Conservation (phyloP, 805 yeast genomes). For the Lipomyces yamadae region DNA sequence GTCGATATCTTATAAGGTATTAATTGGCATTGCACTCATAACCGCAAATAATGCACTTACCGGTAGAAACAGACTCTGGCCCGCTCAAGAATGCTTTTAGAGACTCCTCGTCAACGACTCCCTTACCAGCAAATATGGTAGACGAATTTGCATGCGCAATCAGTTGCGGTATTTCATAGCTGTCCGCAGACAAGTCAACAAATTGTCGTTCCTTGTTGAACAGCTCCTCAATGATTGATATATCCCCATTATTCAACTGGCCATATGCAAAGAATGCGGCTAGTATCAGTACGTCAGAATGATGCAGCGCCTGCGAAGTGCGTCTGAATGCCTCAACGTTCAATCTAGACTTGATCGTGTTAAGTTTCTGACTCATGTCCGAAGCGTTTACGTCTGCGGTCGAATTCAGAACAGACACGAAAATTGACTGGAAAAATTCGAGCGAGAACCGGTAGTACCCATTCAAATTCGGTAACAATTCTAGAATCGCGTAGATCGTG, state of each 20-base stretch:
- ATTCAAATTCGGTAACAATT: slow-evolving; percentile 51
- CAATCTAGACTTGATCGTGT: slow-evolving; percentile 47
- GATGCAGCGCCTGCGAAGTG: slow-evolving; percentile 54
- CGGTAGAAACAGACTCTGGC: not conserved
- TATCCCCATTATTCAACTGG: slow-evolving; percentile 15
- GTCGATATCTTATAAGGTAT: slow-evolving; percentile 19
- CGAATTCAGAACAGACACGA: slow-evolving; percentile 44
- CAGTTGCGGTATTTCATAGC: slow-evolving; percentile 24
- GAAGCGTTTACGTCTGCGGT: slow-evolving; percentile 28
- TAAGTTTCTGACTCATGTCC: slow-evolving; percentile 38
- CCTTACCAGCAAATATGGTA: slow-evolving; percentile 16
- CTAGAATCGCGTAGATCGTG: slow-evolving; percentile 54
- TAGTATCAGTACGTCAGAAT: slow-evolving; percentile 53
- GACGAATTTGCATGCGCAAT: slow-evolving; percentile 17
- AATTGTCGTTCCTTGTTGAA: slow-evolving; percentile 24
- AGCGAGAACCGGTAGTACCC: slow-evolving; percentile 65
- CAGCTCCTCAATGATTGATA: slow-evolving; percentile 23
- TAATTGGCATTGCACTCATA: not conserved
- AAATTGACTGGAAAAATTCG: slow-evolving; percentile 49
- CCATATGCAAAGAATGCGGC: slow-evolving; percentile 44
- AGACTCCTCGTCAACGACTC: slow-evolving; percentile 13
- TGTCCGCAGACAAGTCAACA: slow-evolving; percentile 20
- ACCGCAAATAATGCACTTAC: slow-evolving; percentile 13
- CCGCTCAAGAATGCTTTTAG: slow-evolving; percentile 15
- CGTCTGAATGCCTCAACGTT: slow-evolving; percentile 55